Evolutionary conservation across 2,329 filamentous ascomycete genomes (phyloP).

Genomic region (Stachybotrys chlorohalonatus): DNA sequence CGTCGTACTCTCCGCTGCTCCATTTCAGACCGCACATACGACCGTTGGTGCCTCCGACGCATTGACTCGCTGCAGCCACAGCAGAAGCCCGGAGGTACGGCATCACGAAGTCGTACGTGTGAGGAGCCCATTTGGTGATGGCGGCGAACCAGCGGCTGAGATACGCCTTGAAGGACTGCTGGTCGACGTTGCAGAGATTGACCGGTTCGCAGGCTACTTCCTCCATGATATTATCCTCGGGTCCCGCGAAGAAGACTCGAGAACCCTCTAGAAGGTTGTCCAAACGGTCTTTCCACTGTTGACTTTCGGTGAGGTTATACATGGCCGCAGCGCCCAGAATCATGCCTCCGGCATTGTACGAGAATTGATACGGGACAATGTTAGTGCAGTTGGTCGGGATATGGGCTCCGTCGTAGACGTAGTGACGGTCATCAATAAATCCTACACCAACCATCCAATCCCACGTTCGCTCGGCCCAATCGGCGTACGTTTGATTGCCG

Average conservation of each 20-base stretch:
- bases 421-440: constrained; percentile 50
- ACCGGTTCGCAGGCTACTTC: constrained; percentile 58
- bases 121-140: constrained; percentile 55
- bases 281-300: constrained; percentile 48
- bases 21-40: constrained; percentile 53
- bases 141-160: constrained; percentile 52
- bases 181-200: constrained; percentile 51
- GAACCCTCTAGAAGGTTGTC: constrained; percentile 46
- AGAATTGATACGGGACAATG: constrained; percentile 55
- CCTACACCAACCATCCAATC: constrained; percentile 53
- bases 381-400: constrained; percentile 47
- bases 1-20: constrained; percentile 48
- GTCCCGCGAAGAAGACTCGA: constrained; percentile 44
- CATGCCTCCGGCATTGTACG: constrained; percentile 59
- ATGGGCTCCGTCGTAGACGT: constrained; percentile 54
- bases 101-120: constrained; percentile 43
- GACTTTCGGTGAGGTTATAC: constrained; percentile 50
- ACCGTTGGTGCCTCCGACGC: constrained; percentile 45
- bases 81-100: constrained; percentile 46
- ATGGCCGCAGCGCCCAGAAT: constrained; percentile 59
- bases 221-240: constrained; percentile 47
- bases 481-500: constrained; percentile 63
- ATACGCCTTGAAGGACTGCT: constrained; percentile 57
- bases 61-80: constrained; percentile 46
- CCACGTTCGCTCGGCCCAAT: constrained; percentile 69